Evolutionary conservation across 352 stramenopile genomes (phyloP).

Genomic region (Poterioochromonas sp.): DNA sequence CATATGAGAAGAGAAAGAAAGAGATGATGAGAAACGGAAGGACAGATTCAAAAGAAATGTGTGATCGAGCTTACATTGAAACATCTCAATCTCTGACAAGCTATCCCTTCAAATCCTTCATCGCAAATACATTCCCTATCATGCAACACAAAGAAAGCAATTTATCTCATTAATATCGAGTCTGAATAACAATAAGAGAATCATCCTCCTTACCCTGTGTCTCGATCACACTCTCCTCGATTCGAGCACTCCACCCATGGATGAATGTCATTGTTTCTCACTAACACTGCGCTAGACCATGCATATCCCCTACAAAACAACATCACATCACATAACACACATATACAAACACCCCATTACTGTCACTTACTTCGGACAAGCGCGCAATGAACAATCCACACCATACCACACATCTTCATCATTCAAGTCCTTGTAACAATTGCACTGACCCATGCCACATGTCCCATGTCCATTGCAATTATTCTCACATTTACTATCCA

Average conservation of each 20-base stretch:
- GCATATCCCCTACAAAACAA: conserved; percentile 44
- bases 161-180: neutral
- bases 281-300: conserved; percentile 47
- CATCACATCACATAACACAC: no score
- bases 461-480: conserved; percentile 10
- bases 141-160: neutral
- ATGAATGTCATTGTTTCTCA: conserved; percentile 55
- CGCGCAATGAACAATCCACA: conserved; percentile 23
- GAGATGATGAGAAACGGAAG: neutral
- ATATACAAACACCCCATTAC: no score
- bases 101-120: neutral
- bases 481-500: conserved; percentile 5
- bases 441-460: neutral
- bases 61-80: conserved; percentile 19
- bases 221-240: conserved; percentile 73
- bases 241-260: conserved; percentile 75
- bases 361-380: conserved; percentile 14
- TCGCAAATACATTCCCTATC: conserved; percentile 1
- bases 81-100: conserved; percentile 4
- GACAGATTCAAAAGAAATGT: neutral
- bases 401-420: conserved; percentile 8
- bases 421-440: conserved; percentile 14
- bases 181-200: neutral
- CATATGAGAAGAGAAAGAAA: conserved; percentile 6
- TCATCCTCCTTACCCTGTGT: conserved; percentile 50